Percentiles rank a stretch among this genome's conserved stretches.
Evolutionary conservation across 148 eudicot species (phyloP).

Genomic region (Rhododendron kiyosumense): DNA sequence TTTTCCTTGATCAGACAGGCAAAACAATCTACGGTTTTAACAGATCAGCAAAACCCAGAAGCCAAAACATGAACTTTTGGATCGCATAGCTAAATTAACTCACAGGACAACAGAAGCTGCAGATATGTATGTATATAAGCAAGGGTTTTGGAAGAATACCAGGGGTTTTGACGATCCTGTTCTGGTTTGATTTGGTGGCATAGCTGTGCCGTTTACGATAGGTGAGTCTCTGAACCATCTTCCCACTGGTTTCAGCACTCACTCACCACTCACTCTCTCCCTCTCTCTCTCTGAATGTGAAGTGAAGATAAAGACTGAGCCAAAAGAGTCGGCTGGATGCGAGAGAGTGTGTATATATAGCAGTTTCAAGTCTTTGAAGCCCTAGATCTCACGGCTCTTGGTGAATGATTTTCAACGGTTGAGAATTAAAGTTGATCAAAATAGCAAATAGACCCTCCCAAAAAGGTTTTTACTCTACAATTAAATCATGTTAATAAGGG

Average conservation of each 20-base stretch:
- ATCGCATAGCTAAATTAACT: neutral
- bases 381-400: conserved; percentile 17
- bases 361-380: neutral
- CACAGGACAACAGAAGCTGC: neutral
- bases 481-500: too few relatives aligned
- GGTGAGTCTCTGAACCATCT: conserved; percentile 44
- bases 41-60: neutral
- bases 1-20: neutral
- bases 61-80: neutral
- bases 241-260: neutral
- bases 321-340: neutral
- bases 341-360: neutral
- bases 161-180: conserved; percentile 45
- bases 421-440: neutral
- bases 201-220: conserved; percentile 43
- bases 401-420: neutral
- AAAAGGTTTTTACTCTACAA: neutral
- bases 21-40: neutral
- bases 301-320: conserved; percentile 5
- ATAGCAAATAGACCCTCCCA: neutral
- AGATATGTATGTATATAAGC: too few relatives aligned
- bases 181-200: conserved; percentile 49
- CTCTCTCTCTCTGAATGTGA: neutral
- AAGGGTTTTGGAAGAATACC: conserved; percentile 15
- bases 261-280: neutral